These are phyloP conservation scores for Rhizopogon vesiculosus DNA, from an alignment of 768 basidiomycete genomes.

Conservation along the genomic window DNA sequence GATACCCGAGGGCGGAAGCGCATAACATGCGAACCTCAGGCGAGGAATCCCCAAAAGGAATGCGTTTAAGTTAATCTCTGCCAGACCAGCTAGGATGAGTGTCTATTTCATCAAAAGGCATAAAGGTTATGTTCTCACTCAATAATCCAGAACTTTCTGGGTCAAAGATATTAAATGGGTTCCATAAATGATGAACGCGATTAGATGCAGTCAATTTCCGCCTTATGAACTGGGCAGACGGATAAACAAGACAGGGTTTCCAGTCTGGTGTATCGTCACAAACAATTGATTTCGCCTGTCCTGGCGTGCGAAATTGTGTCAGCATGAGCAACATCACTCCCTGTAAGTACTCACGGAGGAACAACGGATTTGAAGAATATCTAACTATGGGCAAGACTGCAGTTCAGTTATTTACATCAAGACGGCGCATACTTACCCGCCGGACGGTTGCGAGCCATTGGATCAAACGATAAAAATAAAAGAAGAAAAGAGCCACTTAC, in stretches of 20 bases:
- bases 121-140: background rate
- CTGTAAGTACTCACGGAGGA: background rate
- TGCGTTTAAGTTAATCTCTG: background rate
- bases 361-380: background rate
- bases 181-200: background rate
- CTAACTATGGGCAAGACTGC: background rate
- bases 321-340: background rate
- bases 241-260: background rate
- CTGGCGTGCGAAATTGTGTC: background rate
- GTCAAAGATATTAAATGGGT: no score
- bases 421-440: background rate
- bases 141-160: no score
- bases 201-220: background rate
- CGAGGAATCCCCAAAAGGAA: background rate
- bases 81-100: background rate
- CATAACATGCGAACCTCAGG: background rate
- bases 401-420: background rate
- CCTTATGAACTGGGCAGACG: background rate
- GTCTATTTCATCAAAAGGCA: background rate
- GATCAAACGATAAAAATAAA: background rate
- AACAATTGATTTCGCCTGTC: background rate
- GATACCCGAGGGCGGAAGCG: conserved; percentile 1
- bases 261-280: background rate
- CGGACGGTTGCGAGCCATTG: background rate
- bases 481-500: background rate